A percentile compares a stretch with the other conserved stretches of the same genome.
These are phyloP conservation scores for Metschnikowia noctiluminum DNA, from an alignment of 805 yeast genomes.

Conservation along the genomic window DNA sequence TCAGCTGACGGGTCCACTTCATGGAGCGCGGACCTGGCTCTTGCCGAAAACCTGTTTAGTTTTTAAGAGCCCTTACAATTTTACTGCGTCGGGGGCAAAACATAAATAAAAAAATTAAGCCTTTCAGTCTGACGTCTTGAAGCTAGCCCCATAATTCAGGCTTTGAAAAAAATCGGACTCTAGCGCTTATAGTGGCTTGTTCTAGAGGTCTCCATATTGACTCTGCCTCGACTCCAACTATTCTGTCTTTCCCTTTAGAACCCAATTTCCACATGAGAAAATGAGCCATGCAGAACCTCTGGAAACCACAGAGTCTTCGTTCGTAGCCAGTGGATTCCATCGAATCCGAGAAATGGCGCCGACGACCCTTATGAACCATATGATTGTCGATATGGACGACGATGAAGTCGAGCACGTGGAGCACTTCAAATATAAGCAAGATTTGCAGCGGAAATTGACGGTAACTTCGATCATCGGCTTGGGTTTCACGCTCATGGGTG, in stretches of 20 bases:
- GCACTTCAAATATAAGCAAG: constrained; percentile 72
- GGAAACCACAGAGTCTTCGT: constrained; percentile 10
- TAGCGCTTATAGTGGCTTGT: too few relatives aligned
- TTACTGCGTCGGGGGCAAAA: too few relatives aligned
- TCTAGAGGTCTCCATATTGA: not conserved
- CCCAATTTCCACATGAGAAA: not conserved
- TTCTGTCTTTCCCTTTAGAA: not conserved
- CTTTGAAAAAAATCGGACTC: too few relatives aligned
- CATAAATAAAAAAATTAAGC: too few relatives aligned
- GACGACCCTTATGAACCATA: constrained; percentile 13
- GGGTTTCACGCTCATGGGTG: constrained; percentile 80
- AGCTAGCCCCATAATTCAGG: too few relatives aligned
- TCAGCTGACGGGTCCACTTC: too few relatives aligned
- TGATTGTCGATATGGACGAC: constrained; percentile 30
- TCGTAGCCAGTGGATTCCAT: constrained; percentile 10
- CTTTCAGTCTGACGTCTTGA: too few relatives aligned
- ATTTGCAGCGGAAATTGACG: constrained; percentile 62
- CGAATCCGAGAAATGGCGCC: constrained; percentile 19
- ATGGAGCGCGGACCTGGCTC: too few relatives aligned
- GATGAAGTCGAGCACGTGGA: constrained; percentile 58
- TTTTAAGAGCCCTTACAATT: too few relatives aligned
- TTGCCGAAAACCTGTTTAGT: too few relatives aligned
- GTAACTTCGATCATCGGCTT: constrained; percentile 70
- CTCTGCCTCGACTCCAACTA: not conserved
- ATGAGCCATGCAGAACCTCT: constrained; percentile 6